These are phyloP conservation scores for Hibiscus mutabilis DNA, from an alignment of 345 rosid species.

Conservation along the genomic window DNA sequence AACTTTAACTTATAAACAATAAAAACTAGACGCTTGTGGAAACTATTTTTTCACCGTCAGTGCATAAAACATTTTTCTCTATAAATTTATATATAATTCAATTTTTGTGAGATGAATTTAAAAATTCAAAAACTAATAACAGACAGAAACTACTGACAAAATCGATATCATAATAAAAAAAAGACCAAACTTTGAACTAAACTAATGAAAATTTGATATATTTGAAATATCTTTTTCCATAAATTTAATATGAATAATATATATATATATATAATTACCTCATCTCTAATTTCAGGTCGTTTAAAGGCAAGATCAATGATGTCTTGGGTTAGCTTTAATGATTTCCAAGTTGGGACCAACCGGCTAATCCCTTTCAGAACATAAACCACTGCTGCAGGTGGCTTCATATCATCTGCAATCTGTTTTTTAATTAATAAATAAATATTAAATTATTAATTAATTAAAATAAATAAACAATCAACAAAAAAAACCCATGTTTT, in stretches of 20 bases:
- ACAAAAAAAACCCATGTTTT: not conserved
- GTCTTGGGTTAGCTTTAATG: constrained; percentile 35
- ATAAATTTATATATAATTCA: no score
- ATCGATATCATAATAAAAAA: no score
- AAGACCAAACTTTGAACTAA: no score
- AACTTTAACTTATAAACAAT: no score
- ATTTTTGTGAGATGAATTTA: no score
- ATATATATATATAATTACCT: constrained; percentile 23
- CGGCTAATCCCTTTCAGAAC: constrained; percentile 39
- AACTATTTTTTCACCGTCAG: no score
- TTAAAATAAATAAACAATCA: not conserved
- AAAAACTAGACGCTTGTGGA: no score
- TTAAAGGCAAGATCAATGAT: constrained; percentile 64
- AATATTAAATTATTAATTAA: not conserved
- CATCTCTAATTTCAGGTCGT: constrained; percentile 43
- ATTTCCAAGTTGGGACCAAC: constrained; percentile 60
- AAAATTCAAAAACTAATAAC: no score
- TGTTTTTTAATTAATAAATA: constrained; percentile 10
- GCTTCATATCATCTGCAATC: constrained; percentile 65
- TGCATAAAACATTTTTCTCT: no score
- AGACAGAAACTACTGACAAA: no score
- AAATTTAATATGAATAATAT: not conserved
- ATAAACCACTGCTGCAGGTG: constrained; percentile 31
- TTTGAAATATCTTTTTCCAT: not conserved
- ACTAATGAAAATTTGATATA: no score